A percentile compares a stretch with the other conserved stretches of the same genome.
phyloP scores from a whole-genome alignment of 129 eudicot genomes.

The Artemisia argyi region DNA sequence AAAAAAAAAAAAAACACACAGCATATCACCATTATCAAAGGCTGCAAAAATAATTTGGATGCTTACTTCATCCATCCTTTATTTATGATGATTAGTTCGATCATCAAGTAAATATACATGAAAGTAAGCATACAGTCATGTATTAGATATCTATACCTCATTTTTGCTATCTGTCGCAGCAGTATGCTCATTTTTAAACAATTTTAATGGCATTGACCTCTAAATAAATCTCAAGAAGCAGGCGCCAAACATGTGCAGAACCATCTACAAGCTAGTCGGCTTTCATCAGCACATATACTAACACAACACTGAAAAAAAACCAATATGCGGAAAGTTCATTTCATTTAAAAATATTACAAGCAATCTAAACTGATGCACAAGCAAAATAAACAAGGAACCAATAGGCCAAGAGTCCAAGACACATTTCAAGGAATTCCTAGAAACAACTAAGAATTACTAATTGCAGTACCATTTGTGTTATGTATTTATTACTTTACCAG shows the following conservation, averaged over 20 bases:
- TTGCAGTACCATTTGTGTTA: neutral
- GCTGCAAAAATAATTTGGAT: neutral
- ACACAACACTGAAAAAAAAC: neutral
- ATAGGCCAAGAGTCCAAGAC: neutral
- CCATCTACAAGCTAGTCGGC: constrained; percentile 7
- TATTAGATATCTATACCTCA: neutral
- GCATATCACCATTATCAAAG: neutral
- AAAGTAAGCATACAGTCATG: no score
- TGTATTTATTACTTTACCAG: no score
- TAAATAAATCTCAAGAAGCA: neutral
- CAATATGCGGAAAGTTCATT: neutral
- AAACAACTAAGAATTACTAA: neutral
- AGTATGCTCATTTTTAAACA: neutral
- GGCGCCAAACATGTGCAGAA: neutral
- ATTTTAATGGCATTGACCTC: neutral
- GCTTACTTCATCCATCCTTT: neutral
- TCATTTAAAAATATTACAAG: neutral
- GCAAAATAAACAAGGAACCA: neutral
- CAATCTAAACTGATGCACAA: neutral
- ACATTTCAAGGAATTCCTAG: neutral
- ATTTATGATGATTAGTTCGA: neutral
- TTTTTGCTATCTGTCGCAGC: neutral
- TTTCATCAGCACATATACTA: neutral
- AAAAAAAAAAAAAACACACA: no score
- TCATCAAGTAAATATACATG: neutral